Conservation (phyloP, 2,329 filamentous ascomycete species). For the Hymenoscyphus infarciens region DNA sequence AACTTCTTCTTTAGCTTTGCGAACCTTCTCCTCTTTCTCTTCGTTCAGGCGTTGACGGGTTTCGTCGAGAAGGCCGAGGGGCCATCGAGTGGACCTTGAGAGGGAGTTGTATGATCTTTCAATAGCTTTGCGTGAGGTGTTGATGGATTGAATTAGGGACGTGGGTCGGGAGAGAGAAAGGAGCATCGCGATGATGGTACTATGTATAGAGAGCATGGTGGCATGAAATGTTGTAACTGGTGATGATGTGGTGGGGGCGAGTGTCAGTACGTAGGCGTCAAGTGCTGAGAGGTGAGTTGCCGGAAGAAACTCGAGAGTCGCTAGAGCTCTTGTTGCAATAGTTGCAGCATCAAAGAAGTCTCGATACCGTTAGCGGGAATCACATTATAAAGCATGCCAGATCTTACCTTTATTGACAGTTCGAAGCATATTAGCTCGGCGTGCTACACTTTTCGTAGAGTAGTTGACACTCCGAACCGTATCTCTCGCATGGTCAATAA, state of each 20-base stretch:
- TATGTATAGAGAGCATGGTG: slow-evolving; percentile 74
- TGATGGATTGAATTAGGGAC: slow-evolving; percentile 72
- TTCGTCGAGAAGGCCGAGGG: slow-evolving; percentile 79
- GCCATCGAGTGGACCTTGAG: slow-evolving; percentile 73
- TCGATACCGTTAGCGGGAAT: slow-evolving; percentile 36
- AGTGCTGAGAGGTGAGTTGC: slow-evolving; percentile 65
- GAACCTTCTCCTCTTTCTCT: slow-evolving; percentile 78
- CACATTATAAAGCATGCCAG: neutral
- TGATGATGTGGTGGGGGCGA: slow-evolving; percentile 65
- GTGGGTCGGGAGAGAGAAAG: slow-evolving; percentile 75
- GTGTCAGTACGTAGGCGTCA: slow-evolving; percentile 64
- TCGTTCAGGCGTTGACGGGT: slow-evolving; percentile 77
- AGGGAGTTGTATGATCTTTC: slow-evolving; percentile 75
- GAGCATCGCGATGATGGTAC: slow-evolving; percentile 78
- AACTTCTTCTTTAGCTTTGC: slow-evolving; percentile 65
- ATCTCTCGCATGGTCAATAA: slow-evolving; percentile 86
- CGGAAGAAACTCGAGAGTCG: slow-evolving; percentile 65
- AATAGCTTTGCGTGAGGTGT: slow-evolving; percentile 68
- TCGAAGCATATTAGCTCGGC: slow-evolving; percentile 71
- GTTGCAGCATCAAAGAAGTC: slow-evolving; percentile 67
- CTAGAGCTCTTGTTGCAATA: slow-evolving; percentile 50
- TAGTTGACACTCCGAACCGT: slow-evolving; percentile 82
- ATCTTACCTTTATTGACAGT: slow-evolving; percentile 57
- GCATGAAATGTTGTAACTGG: slow-evolving; percentile 72
- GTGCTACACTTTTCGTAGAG: slow-evolving; percentile 76